phyloP scores from a whole-genome alignment of 164 flowering plant species.

The Annona squamosa region DNA sequence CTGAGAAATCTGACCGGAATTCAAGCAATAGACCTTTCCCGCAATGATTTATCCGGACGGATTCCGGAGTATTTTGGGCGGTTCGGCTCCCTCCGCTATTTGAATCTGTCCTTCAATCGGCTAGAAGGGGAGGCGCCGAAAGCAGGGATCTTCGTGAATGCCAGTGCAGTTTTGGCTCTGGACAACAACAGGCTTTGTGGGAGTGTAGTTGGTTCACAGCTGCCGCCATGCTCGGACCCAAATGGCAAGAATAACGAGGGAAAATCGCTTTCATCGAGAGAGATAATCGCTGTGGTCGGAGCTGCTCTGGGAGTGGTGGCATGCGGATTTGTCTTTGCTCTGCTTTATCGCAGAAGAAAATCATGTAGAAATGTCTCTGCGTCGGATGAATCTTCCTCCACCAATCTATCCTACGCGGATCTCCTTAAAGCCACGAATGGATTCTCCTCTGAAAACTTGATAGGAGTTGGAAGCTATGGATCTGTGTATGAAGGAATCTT shows the following conservation, averaged over 20 bases:
- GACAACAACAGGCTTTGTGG: conserved; percentile 36
- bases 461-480: conserved; percentile 33
- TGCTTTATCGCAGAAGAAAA: too few species aligned
- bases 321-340: too few species aligned
- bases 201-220: conserved; percentile 16
- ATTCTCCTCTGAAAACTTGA: conserved; percentile 22
- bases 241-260: not conserved
- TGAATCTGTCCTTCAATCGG: conserved; percentile 32
- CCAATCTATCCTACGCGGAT: conserved; percentile 16
- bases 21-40: conserved; percentile 13
- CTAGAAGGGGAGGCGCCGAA: conserved; percentile 37
- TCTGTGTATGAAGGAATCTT: conserved; percentile 28
- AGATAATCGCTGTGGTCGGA: not conserved
- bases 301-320: not conserved
- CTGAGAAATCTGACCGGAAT: conserved; percentile 7
- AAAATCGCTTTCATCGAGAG: not conserved
- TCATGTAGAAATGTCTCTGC: too few species aligned
- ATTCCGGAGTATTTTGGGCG: conserved; percentile 15
- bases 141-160: conserved; percentile 26
- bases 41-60: conserved; percentile 15
- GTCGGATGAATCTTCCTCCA: not conserved
- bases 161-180: conserved; percentile 13
- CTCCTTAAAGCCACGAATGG: conserved; percentile 26
- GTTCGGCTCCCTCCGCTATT: conserved; percentile 2
- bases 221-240: conserved; percentile 17